These are phyloP conservation scores for Jimgerdemannia flammicorona DNA, from an alignment of 192 early-diverging fungal genomes.

Conservation along the genomic window DNA sequence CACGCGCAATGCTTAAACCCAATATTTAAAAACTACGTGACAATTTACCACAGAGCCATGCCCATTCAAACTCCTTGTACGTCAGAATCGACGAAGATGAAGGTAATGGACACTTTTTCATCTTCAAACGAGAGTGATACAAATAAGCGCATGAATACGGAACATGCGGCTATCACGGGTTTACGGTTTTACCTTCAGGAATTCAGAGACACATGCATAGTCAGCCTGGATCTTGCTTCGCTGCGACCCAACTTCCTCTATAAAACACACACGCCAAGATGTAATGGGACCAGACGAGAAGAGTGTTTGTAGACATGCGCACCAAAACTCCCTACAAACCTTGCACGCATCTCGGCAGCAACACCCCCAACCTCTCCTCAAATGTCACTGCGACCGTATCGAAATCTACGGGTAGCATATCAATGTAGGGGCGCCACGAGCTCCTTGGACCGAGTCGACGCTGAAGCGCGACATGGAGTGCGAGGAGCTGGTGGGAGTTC, in stretches of 20 bases:
- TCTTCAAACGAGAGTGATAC: not conserved
- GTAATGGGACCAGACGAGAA: not conserved
- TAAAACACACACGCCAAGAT: not conserved
- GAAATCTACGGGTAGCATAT: constrained; percentile 48
- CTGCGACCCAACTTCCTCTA: not conserved
- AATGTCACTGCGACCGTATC: constrained; percentile 49
- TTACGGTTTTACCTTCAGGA: not conserved
- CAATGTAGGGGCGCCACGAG: constrained; percentile 43
- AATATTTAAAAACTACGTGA: no score
- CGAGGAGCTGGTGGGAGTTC: constrained; percentile 44
- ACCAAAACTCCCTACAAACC: not conserved
- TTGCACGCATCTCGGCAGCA: not conserved
- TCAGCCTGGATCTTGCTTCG: not conserved
- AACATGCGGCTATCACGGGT: no score
- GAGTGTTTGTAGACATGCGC: not conserved
- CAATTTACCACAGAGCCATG: constrained; percentile 57
- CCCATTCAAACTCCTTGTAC: constrained; percentile 43
- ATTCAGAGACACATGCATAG: not conserved
- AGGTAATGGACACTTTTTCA: not conserved
- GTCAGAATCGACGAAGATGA: not conserved
- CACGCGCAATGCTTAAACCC: no score
- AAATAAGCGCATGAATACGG: no score
- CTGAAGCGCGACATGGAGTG: constrained; percentile 39
- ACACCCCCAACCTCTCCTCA: constrained; percentile 16
- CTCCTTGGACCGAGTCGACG: constrained; percentile 27